Percentiles rank a stretch among this genome's conserved stretches.
These are phyloP conservation scores for Cladosporium sp. DNA, from an alignment of 2,329 filamentous ascomycete genomes.

Conservation along the genomic window DNA sequence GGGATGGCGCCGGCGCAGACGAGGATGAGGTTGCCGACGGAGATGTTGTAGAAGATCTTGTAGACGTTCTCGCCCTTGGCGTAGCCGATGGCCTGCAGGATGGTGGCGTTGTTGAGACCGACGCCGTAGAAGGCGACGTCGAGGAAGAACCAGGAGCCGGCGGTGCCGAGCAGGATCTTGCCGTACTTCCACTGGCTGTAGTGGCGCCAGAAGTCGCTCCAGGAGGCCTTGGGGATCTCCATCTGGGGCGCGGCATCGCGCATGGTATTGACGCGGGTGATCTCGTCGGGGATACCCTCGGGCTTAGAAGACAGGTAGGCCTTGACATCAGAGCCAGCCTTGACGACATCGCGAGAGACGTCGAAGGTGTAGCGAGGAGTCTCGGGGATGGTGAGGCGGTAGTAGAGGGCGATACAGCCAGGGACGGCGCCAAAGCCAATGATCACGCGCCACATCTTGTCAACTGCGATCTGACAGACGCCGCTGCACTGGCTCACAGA, in stretches of 20 bases:
- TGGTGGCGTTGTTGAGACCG: slow-evolving; percentile 68
- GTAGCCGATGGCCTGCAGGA: slow-evolving; percentile 67
- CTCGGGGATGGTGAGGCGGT: slow-evolving; percentile 79
- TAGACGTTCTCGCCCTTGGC: slow-evolving; percentile 62
- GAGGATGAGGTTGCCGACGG: slow-evolving; percentile 71
- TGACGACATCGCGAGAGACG: slow-evolving; percentile 65
- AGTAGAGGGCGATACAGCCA: slow-evolving; percentile 76
- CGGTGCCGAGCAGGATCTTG: slow-evolving; percentile 68
- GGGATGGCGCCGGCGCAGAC: slow-evolving; percentile 73
- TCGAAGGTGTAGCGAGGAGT: slow-evolving; percentile 86
- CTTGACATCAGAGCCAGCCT: slow-evolving; percentile 65
- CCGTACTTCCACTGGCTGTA: slow-evolving; percentile 67
- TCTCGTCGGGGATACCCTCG: slow-evolving; percentile 60
- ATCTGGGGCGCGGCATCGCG: slow-evolving; percentile 50
- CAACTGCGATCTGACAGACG: slow-evolving; percentile 63
- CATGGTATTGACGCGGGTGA: slow-evolving; percentile 55
- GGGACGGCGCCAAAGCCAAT: slow-evolving; percentile 78
- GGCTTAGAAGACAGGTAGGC: slow-evolving; percentile 64
- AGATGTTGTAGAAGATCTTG: slow-evolving; percentile 64
- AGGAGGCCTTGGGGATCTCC: slow-evolving; percentile 63
- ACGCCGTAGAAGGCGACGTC: slow-evolving; percentile 56
- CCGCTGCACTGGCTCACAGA: slow-evolving; percentile 53
- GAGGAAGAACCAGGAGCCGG: slow-evolving; percentile 78
- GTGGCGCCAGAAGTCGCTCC: slow-evolving; percentile 63
- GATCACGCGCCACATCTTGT: slow-evolving; percentile 81